Evolutionary conservation across 1,284 basidiomycete genomes (phyloP).

Genomic region (Erythrobasidium hasegawianum): DNA sequence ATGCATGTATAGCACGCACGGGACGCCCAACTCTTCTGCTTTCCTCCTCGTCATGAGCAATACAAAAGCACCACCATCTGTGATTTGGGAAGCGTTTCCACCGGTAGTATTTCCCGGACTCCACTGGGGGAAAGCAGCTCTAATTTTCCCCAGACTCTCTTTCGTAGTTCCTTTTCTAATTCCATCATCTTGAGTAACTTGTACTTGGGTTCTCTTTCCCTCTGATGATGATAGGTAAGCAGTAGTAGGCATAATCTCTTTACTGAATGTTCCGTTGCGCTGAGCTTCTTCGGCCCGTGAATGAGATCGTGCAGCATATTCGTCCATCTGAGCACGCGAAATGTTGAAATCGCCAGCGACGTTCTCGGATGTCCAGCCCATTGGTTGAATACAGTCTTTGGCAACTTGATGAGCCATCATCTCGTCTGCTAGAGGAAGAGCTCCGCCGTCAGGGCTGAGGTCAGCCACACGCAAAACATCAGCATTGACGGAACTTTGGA

Average conservation of each 20-base stretch:
- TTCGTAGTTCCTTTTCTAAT: slow-evolving; percentile 73
- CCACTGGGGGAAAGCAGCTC: slow-evolving; percentile 83
- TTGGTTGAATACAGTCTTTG: slow-evolving; percentile 62
- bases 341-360: slow-evolving; percentile 67
- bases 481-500: too few species aligned
- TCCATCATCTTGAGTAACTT: slow-evolving; percentile 72
- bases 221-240: slow-evolving; percentile 70
- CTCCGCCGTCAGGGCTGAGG: slow-evolving; percentile 22
- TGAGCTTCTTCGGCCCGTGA: slow-evolving; percentile 65
- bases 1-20: slow-evolving; percentile 41
- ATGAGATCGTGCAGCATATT: slow-evolving; percentile 72
- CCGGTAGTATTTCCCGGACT: slow-evolving; percentile 68
- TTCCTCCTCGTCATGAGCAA: slow-evolving; percentile 77
- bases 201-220: slow-evolving; percentile 64
- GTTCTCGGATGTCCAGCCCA: slow-evolving; percentile 73
- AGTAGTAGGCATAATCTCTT: slow-evolving; percentile 75
- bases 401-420: slow-evolving; percentile 57
- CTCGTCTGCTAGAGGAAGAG: slow-evolving; percentile 52
- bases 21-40: slow-evolving; percentile 71
- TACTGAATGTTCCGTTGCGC: slow-evolving; percentile 63
- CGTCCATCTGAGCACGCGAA: slow-evolving; percentile 77
- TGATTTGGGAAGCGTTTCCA: slow-evolving; percentile 76
- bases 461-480: too few species aligned
- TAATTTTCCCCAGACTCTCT: slow-evolving; percentile 64
- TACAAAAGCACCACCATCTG: slow-evolving; percentile 81